Evolutionary conservation across 1,284 basidiomycete genomes (phyloP).

Genomic region (Singerocomus inundabilis): DNA sequence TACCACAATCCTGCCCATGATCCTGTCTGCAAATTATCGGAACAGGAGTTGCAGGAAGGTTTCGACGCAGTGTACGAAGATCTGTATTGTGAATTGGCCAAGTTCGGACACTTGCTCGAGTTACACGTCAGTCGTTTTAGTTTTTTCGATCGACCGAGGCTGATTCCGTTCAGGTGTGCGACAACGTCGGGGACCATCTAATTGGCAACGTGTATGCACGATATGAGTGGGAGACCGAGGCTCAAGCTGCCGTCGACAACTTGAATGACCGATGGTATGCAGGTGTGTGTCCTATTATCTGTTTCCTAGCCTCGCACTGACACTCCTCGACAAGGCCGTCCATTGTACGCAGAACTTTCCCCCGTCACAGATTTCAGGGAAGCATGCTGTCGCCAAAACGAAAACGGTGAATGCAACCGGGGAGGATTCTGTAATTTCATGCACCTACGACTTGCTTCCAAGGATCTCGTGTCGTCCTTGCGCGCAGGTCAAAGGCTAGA

Average conservation of each 20-base stretch:
- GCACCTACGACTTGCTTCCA: constrained; percentile 89
- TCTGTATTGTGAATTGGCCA: constrained; percentile 87
- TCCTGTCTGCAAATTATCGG: constrained; percentile 82
- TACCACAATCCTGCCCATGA: constrained; percentile 98
- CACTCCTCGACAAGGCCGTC: constrained; percentile 61
- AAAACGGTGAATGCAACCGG: constrained; percentile 94
- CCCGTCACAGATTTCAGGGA: constrained; percentile 99
- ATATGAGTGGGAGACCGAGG: constrained; percentile 98
- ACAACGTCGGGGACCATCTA: constrained; percentile 98
- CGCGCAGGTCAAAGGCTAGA: constrained; percentile 84
- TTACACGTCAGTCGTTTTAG: constrained; percentile 69
- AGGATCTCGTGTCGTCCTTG: constrained; percentile 76
- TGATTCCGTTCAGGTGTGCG: constrained; percentile 70
- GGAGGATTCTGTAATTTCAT: constrained; percentile 99
- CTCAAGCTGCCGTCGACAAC: constrained; percentile 88
- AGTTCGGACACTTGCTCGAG: constrained; percentile 94
- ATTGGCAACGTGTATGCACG: constrained; percentile 99
- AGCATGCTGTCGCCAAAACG: constrained; percentile 97
- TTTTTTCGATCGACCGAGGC: neutral
- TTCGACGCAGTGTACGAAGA: constrained; percentile 99
- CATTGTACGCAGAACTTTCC: constrained; percentile 96
- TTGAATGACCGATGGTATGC: constrained; percentile 98
- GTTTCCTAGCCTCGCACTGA: constrained; percentile 6
- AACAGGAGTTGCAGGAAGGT: constrained; percentile 88
- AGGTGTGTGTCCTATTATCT: constrained; percentile 50